These are phyloP conservation scores for Solanum etuberosum DNA, from an alignment of 257 asterid species.

Conservation along the genomic window DNA sequence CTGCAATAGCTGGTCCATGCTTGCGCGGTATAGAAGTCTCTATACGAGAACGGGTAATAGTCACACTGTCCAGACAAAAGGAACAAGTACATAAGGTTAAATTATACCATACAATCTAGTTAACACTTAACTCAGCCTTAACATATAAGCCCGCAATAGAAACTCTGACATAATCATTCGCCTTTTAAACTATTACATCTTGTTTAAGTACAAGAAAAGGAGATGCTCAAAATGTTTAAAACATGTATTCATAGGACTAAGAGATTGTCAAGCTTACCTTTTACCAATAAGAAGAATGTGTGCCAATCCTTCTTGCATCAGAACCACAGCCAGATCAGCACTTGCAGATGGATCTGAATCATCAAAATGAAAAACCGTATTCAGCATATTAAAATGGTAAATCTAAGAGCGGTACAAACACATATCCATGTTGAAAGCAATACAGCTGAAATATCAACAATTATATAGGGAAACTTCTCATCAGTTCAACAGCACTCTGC, in stretches of 20 bases:
- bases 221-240: neutral
- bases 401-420: neutral
- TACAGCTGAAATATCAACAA: neutral
- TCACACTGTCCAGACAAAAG: constrained; percentile 49
- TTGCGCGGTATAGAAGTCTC: constrained; percentile 97
- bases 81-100: neutral
- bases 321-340: constrained; percentile 85
- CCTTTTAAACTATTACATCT: neutral
- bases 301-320: constrained; percentile 97
- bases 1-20: constrained; percentile 92
- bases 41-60: constrained; percentile 67
- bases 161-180: neutral
- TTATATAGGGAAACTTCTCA: neutral
- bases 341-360: constrained; percentile 79
- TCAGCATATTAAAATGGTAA: constrained; percentile 1
- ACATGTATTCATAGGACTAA: neutral
- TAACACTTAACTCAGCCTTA: neutral
- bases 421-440: neutral
- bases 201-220: neutral
- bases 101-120: neutral
- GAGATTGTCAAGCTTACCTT: constrained; percentile 36
- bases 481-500: neutral
- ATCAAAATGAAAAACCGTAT: constrained; percentile 8
- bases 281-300: constrained; percentile 80
- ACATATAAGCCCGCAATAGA: neutral